Evolutionary conservation across 768 basidiomycete genomes (phyloP), one percentile per base, ranked within the genome.

Genomic region (Auriscalpium vulgare): DNA sequence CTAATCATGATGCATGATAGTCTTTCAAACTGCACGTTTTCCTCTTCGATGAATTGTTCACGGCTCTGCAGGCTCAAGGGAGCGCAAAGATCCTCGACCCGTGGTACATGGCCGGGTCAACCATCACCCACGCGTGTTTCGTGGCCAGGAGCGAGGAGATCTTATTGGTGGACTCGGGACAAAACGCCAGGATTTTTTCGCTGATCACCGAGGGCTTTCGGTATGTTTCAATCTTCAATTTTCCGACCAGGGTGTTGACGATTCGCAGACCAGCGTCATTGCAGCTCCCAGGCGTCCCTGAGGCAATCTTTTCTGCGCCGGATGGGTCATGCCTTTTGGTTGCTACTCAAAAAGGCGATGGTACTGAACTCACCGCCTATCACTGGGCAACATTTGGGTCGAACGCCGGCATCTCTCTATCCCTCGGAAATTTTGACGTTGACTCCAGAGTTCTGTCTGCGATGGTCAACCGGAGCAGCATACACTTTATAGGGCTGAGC

Each of bases 381-480:
- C 84, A 84, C 60, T 82, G 78, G 79, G 69, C 67, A 10, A 79
- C 80, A 1, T 82, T 85, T 56, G 84, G 83, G 3, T 75, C 78
- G 0, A 68, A 72, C 0, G 62, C 69, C 11, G 82, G 81, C 17
- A 76, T 75, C n/a, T 16, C 35, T 0, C 62, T 81, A 0, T 62
- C 71, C 16, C 54, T 78, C 19, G 69, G 66, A 0, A 59, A 60
- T 0, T 58, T 68, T n/a, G 55, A 62, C 6, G 50, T 59, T 8
- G 63, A 67, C 4, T 63, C 61, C 14, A 60, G 69, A 14, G 47
- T 64, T 44, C 9, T 79, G 13, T 82, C 81, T 0, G 82, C 83
- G 0, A 56, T 85, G 23, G 68, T 71, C 43, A 72, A 62, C 47
- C 70, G 77, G 45, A 66, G 63, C 5, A 71, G 68, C 43, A 71